A percentile compares a stretch with the other conserved stretches of the same genome.
These are phyloP conservation scores for Penicillium italicum DNA, from an alignment of 2,329 filamentous ascomycete genomes.

Conservation along the genomic window DNA sequence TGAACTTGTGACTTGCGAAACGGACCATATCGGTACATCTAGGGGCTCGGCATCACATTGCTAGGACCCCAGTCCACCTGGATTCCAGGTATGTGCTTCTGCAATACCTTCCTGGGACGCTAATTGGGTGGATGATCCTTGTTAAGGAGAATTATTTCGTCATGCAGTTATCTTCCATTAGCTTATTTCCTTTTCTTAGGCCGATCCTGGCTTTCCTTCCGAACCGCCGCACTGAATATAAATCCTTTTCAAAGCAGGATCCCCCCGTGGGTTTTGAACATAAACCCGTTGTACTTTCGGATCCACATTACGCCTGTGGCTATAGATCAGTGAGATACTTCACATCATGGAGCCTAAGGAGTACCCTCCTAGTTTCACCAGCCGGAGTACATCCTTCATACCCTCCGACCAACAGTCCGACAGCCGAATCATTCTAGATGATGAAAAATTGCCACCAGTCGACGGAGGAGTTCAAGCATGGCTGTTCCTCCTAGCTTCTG, in stretches of 20 bases:
- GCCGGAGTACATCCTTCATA: slow-evolving; percentile 1
- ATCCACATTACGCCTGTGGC: neutral
- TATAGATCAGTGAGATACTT: neutral
- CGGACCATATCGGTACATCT: slow-evolving; percentile 4
- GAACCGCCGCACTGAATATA: neutral
- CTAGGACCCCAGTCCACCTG: slow-evolving; percentile 4
- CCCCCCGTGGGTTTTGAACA: neutral
- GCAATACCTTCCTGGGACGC: neutral
- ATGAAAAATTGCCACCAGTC: slow-evolving; percentile 11
- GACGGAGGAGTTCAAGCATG: slow-evolving; percentile 23
- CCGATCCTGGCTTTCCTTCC: neutral
- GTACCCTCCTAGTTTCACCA: slow-evolving; percentile 8
- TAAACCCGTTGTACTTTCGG: neutral
- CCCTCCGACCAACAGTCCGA: slow-evolving; percentile 7
- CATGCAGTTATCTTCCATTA: slow-evolving; percentile 10
- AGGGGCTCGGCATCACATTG: slow-evolving; percentile 15
- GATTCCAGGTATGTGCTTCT: slow-evolving; percentile 13
- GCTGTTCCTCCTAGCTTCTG: slow-evolving; percentile 21
- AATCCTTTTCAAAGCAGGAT: neutral
- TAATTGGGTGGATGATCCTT: neutral
- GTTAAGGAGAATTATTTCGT: slow-evolving; percentile 11
- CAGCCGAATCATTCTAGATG: neutral
- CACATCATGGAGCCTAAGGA: slow-evolving; percentile 6
- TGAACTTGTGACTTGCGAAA: neutral
- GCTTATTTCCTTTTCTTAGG: neutral